Evolutionary conservation across 495 filamentous ascomycete species (phyloP).

Genomic region (Penicillium flavigenum): DNA sequence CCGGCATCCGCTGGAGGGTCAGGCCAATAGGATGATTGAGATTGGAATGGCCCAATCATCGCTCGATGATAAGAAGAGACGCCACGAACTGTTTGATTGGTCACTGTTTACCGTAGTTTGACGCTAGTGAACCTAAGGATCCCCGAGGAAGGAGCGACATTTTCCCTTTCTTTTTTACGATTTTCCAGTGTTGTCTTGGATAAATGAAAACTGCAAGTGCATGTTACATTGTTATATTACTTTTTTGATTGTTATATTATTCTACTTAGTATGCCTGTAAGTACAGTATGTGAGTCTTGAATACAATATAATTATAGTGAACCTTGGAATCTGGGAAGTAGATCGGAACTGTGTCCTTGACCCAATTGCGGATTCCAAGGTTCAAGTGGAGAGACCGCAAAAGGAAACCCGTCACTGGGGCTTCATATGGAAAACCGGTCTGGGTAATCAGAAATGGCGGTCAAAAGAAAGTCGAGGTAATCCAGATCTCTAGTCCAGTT

Average conservation of each 20-base stretch:
- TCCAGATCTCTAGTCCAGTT: background rate
- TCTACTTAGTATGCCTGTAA: too few species aligned
- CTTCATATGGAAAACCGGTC: constrained; percentile 3
- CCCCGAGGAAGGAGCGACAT: background rate
- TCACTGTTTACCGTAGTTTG: background rate
- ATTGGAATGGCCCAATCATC: background rate
- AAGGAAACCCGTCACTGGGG: constrained; percentile 5
- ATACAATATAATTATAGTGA: too few species aligned
- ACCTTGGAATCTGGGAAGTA: background rate
- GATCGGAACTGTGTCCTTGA: background rate
- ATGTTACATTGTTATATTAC: too few species aligned
- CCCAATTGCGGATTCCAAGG: background rate
- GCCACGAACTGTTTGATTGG: constrained; percentile 5
- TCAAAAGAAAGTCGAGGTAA: background rate
- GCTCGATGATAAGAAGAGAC: constrained; percentile 6
- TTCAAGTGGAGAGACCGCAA: constrained; percentile 3
- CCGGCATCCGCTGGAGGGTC: background rate
- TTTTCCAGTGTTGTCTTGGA: background rate
- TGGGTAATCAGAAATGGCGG: background rate
- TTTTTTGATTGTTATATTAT: too few species aligned
- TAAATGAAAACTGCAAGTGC: background rate
- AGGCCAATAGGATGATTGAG: background rate
- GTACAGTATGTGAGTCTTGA: too few species aligned
- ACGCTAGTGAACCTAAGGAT: constrained; percentile 4
- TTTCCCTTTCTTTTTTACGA: background rate